A percentile compares a stretch with the other conserved stretches of the same genome.
Evolutionary conservation across 2,329 filamentous ascomycete species (phyloP).

Genomic region (Calonectria pseudoturangicola): DNA sequence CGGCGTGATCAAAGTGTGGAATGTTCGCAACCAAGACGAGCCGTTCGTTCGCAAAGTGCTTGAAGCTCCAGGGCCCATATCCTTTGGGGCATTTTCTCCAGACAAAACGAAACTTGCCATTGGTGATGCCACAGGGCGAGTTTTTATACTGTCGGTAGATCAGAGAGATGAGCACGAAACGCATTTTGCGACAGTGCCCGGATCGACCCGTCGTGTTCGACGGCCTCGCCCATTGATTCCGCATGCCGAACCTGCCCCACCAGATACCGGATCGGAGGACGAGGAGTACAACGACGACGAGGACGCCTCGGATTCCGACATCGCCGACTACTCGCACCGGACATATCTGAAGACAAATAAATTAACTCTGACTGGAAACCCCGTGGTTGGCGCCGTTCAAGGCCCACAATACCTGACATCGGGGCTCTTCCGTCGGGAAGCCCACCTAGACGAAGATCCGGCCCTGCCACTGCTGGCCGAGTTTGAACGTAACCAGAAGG

Average conservation of each 20-base stretch:
- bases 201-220: conserved; percentile 61
- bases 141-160: conserved; percentile 73
- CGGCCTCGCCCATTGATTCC: conserved; percentile 69
- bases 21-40: conserved; percentile 67
- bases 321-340: conserved; percentile 52
- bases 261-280: conserved; percentile 47
- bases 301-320: conserved; percentile 41
- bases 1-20: conserved; percentile 78
- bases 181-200: conserved; percentile 61
- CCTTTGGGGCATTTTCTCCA: conserved; percentile 75
- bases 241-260: conserved; percentile 70
- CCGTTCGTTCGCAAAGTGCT: conserved; percentile 73
- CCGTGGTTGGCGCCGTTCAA: conserved; percentile 72
- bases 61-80: conserved; percentile 73
- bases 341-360: conserved; percentile 62
- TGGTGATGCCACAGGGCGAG: conserved; percentile 77
- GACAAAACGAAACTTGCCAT: conserved; percentile 73
- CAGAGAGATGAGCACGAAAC: conserved; percentile 62
- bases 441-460: conserved; percentile 67
- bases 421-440: conserved; percentile 67
- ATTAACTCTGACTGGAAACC: conserved; percentile 66
- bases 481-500: conserved; percentile 67
- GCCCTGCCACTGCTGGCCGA: conserved; percentile 65
- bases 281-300: conserved; percentile 19
- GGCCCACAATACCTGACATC: conserved; percentile 70